phyloP scores from a whole-genome alignment of 257 asterid genomes.

The Capsicum pubescens region DNA sequence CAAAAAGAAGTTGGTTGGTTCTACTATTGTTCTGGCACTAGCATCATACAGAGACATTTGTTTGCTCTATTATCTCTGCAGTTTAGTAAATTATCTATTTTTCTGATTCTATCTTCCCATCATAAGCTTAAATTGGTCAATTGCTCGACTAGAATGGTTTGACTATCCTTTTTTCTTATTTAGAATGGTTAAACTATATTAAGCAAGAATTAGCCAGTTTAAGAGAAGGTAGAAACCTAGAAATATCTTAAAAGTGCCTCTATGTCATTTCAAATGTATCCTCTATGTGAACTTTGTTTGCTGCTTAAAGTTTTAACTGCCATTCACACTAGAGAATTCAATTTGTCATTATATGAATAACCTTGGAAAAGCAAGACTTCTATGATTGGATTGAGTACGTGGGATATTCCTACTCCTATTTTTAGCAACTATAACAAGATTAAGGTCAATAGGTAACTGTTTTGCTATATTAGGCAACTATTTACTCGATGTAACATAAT shows the following conservation, averaged over 20 bases:
- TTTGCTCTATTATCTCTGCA: conserved; percentile 13
- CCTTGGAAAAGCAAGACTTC: background rate
- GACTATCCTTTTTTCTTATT: background rate
- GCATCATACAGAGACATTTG: background rate
- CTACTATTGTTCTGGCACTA: background rate
- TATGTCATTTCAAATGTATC: conserved; percentile 10
- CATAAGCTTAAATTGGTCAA: conserved; percentile 4
- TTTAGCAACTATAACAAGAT: background rate
- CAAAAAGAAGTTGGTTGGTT: background rate
- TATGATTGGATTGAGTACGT: background rate
- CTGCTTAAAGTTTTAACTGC: background rate
- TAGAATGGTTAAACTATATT: conserved; percentile 1
- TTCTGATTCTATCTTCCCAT: conserved; percentile 15
- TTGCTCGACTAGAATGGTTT: conserved; percentile 18
- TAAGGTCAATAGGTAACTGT: background rate
- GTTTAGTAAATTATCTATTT: background rate
- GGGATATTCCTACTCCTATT: conserved; percentile 15
- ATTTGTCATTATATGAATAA: background rate
- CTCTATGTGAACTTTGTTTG: conserved; percentile 24
- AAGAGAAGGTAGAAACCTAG: background rate
- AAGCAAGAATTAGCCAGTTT: conserved; percentile 22
- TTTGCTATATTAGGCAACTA: conserved; percentile 1
- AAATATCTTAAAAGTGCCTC: background rate
- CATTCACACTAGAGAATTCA: background rate
- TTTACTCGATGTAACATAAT: background rate